phyloP scores from a whole-genome alignment of 2,329 filamentous ascomycete genomes.

The Blumeria hordei region DNA sequence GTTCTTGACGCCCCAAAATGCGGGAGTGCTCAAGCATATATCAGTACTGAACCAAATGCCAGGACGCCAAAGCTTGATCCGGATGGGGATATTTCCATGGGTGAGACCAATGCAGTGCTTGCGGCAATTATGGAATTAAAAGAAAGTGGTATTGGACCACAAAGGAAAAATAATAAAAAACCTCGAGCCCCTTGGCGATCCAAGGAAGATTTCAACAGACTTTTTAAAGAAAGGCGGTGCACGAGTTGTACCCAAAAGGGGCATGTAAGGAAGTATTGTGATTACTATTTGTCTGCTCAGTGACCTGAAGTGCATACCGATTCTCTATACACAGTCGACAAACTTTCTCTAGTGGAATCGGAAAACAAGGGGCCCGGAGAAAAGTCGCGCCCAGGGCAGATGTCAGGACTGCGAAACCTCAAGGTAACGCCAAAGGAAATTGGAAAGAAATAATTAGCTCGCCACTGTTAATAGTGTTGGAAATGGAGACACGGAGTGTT shows the following conservation, averaged over 20 bases:
- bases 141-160: too few relatives aligned
- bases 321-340: neutral
- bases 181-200: neutral
- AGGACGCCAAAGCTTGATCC: too few relatives aligned
- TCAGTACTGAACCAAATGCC: too few relatives aligned
- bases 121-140: too few relatives aligned
- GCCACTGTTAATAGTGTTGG: too few relatives aligned
- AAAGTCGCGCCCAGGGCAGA: neutral
- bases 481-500: too few relatives aligned
- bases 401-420: neutral
- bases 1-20: neutral
- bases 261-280: neutral
- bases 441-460: too few relatives aligned
- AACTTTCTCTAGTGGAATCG: too few relatives aligned
- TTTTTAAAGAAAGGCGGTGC: neutral
- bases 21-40: too few relatives aligned
- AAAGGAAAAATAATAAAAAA: neutral
- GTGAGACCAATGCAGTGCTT: too few relatives aligned
- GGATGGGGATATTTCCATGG: too few relatives aligned
- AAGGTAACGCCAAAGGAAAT: too few relatives aligned
- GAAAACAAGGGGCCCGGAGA: neutral
- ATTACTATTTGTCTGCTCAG: neutral
- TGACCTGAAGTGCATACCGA: neutral
- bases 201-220: neutral
- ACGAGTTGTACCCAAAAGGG: neutral